Evolutionary conservation across 805 yeast genomes (phyloP).

Genomic region (Priceomyces castillae): DNA sequence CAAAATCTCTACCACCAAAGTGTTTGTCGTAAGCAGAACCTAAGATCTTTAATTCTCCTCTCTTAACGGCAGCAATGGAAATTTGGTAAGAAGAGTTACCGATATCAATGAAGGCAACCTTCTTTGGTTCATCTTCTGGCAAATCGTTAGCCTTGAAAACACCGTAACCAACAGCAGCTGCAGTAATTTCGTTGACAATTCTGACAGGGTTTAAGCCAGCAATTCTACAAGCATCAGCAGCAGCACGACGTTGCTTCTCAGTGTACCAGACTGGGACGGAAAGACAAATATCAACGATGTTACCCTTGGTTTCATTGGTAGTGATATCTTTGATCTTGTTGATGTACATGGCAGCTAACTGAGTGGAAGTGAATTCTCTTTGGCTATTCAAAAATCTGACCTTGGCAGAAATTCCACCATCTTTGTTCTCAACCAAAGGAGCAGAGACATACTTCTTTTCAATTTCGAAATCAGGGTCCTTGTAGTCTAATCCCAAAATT

Average conservation of each 20-base stretch:
- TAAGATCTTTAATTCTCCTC: slow-evolving; percentile 91
- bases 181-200: slow-evolving; percentile 94
- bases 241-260: slow-evolving; percentile 94
- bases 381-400: slow-evolving; percentile 81
- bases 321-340: slow-evolving; percentile 84
- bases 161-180: slow-evolving; percentile 99
- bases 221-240: slow-evolving; percentile 89
- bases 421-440: slow-evolving; percentile 63
- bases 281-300: slow-evolving; percentile 82
- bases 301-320: slow-evolving; percentile 75
- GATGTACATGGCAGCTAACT: slow-evolving; percentile 92
- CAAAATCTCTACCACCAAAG: slow-evolving; percentile 98
- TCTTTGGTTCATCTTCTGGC: slow-evolving; percentile 90
- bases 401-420: slow-evolving; percentile 79
- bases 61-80: slow-evolving; percentile 84
- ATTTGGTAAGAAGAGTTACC: slow-evolving; percentile 96
- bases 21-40: slow-evolving; percentile 92
- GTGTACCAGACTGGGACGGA: slow-evolving; percentile 98
- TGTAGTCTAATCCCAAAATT: slow-evolving; percentile 72
- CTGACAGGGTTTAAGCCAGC: slow-evolving; percentile 98
- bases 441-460: slow-evolving; percentile 77
- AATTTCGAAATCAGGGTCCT: slow-evolving; percentile 71
- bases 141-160: slow-evolving; percentile 90
- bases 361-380: slow-evolving; percentile 79
- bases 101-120: slow-evolving; percentile 90